Evolutionary conservation across 805 yeast species (phyloP).

Genomic region (Priceomyces melissophilus): DNA sequence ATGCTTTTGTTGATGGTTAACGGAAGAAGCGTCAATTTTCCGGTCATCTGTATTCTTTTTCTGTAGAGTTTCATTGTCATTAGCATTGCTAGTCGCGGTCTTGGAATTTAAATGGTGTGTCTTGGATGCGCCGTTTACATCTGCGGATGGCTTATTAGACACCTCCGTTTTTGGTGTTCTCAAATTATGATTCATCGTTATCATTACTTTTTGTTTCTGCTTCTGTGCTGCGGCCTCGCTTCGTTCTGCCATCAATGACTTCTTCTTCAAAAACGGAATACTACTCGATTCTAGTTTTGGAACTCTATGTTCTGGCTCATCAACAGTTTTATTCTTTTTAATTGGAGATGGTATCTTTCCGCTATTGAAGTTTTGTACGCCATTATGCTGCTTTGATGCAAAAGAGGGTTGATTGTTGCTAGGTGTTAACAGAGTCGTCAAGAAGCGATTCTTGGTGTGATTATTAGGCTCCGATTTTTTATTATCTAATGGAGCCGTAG

Average conservation of each 20-base stretch:
- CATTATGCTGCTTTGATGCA: conserved; percentile 10
- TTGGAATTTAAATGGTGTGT: background rate
- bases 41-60: background rate
- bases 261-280: conserved; percentile 23
- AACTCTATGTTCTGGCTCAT: conserved; percentile 9
- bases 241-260: conserved; percentile 26
- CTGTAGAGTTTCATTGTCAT: background rate
- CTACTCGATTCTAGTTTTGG: conserved; percentile 13
- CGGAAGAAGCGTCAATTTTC: background rate
- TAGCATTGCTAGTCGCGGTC: background rate
- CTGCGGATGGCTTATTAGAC: background rate
- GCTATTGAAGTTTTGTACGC: background rate
- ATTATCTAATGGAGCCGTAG: background rate
- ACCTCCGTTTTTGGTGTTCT: conserved; percentile 1
- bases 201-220: conserved; percentile 25
- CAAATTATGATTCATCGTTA: conserved; percentile 20
- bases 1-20: background rate
- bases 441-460: conserved; percentile 27
- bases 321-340: conserved; percentile 8
- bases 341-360: conserved; percentile 12
- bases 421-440: conserved; percentile 35
- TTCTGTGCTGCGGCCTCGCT: conserved; percentile 24
- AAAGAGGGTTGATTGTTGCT: conserved; percentile 20
- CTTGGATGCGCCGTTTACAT: background rate
- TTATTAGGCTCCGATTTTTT: conserved; percentile 3